A percentile compares a stretch with the other conserved stretches of the same genome.
Evolutionary conservation across 306 rosid genomes (phyloP).

Genomic region (Prunus mume): DNA sequence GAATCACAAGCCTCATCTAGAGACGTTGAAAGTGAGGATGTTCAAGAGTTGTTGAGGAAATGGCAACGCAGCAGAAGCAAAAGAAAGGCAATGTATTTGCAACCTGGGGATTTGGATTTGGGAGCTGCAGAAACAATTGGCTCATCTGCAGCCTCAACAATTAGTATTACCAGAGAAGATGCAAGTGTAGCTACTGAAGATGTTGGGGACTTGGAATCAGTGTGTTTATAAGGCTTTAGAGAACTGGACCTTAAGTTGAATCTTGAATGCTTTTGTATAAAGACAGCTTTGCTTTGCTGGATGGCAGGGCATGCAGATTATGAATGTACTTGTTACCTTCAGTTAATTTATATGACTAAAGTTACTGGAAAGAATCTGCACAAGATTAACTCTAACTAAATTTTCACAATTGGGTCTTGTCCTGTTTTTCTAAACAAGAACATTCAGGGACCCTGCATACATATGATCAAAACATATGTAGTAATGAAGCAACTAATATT

Average conservation of each 20-base stretch:
- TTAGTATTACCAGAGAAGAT: conserved; percentile 50
- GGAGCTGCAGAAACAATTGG: conserved; percentile 36
- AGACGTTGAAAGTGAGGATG: conserved; percentile 38
- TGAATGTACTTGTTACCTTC: background rate
- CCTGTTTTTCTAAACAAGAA: too few relatives aligned
- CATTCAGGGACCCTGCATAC: too few relatives aligned
- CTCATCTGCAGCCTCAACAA: conserved; percentile 49
- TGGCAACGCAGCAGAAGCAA: conserved; percentile 56
- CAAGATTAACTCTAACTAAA: too few relatives aligned
- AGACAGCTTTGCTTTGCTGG: background rate
- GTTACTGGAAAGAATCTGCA: background rate
- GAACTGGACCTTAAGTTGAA: background rate
- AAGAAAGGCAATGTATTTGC: conserved; percentile 44
- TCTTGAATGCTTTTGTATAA: background rate
- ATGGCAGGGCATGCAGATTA: background rate
- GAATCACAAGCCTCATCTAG: conserved; percentile 18
- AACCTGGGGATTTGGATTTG: conserved; percentile 8
- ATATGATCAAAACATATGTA: too few relatives aligned
- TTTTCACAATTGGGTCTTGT: too few relatives aligned
- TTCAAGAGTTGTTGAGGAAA: conserved; percentile 56
- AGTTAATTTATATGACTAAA: background rate
- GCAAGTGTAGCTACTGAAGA: conserved; percentile 38
- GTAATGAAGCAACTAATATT: too few relatives aligned
- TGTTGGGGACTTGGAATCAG: conserved; percentile 72
- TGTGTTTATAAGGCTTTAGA: conserved; percentile 12